Percentiles rank a stretch among this genome's conserved stretches.
Conservation (phyloP, 805 yeast genomes). For the Lachancea nothofagi region DNA sequence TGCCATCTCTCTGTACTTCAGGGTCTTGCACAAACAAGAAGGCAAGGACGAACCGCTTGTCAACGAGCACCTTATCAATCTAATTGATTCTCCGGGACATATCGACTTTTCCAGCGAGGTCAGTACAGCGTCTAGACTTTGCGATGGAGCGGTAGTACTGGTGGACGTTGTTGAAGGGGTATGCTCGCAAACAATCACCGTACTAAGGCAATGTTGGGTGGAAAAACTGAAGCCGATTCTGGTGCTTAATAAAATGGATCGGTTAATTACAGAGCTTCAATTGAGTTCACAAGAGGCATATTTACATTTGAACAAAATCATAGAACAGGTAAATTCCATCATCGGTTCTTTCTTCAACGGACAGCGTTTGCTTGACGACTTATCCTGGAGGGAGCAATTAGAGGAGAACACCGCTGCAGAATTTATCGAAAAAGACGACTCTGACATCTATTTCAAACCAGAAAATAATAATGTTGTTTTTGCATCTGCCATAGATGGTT, state of each 20-base stretch:
- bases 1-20: conserved; percentile 89
- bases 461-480: conserved; percentile 83
- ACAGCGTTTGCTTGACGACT: conserved; percentile 84
- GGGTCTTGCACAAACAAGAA: conserved; percentile 47
- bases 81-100: conserved; percentile 99
- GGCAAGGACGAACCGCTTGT: conserved; percentile 43
- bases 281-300: conserved; percentile 83
- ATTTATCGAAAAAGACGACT: conserved; percentile 70
- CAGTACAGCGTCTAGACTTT: conserved; percentile 87
- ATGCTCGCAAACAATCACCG: conserved; percentile 94
- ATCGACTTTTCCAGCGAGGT: conserved; percentile 96
- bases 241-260: conserved; percentile 86
- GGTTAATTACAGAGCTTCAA: conserved; percentile 76
- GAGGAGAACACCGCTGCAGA: conserved; percentile 44
- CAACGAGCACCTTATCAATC: conserved; percentile 77
- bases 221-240: conserved; percentile 84
- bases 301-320: conserved; percentile 63
- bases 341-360: conserved; percentile 91
- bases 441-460: conserved; percentile 81
- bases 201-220: conserved; percentile 90
- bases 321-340: conserved; percentile 93
- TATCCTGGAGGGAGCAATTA: conserved; percentile 63
- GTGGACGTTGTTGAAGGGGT: conserved; percentile 99
- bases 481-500: conserved; percentile 90
- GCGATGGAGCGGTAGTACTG: conserved; percentile 93